Evolutionary conservation across 2,329 filamentous ascomycete species (phyloP).

Genomic region (Epichloe amarillans): DNA sequence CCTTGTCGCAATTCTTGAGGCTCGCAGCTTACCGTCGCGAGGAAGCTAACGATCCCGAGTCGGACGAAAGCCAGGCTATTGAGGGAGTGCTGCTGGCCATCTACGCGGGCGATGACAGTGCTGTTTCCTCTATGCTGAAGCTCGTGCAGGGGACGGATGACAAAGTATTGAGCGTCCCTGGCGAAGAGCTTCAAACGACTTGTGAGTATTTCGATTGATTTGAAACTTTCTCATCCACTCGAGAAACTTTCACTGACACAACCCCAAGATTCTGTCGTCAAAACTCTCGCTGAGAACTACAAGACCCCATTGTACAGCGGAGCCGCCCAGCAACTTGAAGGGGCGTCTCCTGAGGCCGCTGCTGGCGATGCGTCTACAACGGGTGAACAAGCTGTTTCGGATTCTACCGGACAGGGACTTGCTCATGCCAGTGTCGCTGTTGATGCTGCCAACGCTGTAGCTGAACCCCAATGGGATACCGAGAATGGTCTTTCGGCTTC

Average conservation of each 20-base stretch:
- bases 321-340: slow-evolving; percentile 18
- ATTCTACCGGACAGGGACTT: slow-evolving; percentile 26
- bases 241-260: slow-evolving; percentile 9
- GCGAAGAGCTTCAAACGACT: slow-evolving; percentile 52
- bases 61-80: slow-evolving; percentile 66
- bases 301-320: slow-evolving; percentile 27
- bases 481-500: slow-evolving; percentile 31
- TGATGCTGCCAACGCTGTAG: slow-evolving; percentile 45
- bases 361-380: slow-evolving; percentile 26
- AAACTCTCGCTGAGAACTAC: slow-evolving; percentile 38
- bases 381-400: slow-evolving; percentile 28
- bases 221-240: background rate
- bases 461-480: slow-evolving; percentile 52
- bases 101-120: slow-evolving; percentile 64
- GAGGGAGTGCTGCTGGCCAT: slow-evolving; percentile 68
- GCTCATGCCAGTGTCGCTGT: slow-evolving; percentile 39
- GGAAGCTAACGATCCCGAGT: slow-evolving; percentile 49
- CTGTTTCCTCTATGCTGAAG: slow-evolving; percentile 63
- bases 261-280: slow-evolving; percentile 22
- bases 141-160: slow-evolving; percentile 62
- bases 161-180: slow-evolving; percentile 48
- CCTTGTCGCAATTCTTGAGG: slow-evolving; percentile 67
- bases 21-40: slow-evolving; percentile 63
- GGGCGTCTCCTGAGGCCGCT: slow-evolving; percentile 25
- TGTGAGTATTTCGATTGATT: slow-evolving; percentile 41